A percentile compares a stretch with the other conserved stretches of the same genome.
Conservation (phyloP, 768 basidiomycete genomes). For the Pleurotus platypus region DNA sequence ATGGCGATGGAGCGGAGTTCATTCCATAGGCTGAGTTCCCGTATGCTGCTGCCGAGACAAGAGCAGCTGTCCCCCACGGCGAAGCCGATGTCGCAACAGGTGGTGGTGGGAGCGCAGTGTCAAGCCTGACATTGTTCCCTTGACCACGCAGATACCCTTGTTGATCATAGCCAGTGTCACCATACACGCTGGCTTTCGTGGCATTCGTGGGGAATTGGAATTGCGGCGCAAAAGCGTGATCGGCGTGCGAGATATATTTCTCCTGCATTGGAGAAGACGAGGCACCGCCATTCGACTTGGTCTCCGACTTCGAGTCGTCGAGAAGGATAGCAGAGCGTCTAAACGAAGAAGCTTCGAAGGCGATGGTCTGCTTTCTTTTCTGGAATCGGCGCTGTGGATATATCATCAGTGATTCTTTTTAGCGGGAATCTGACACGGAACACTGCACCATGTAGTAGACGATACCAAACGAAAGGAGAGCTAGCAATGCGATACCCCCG, state of each 20-base stretch:
- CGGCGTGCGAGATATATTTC: background rate
- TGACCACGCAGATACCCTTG: background rate
- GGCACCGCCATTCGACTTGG: background rate
- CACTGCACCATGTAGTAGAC: background rate
- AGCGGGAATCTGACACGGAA: background rate
- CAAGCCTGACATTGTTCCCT: background rate
- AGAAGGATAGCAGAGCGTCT: conserved; percentile 59
- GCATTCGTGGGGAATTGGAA: background rate
- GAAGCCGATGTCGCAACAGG: background rate
- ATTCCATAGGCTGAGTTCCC: background rate
- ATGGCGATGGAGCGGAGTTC: background rate
- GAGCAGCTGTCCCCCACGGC: background rate
- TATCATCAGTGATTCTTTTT: no score
- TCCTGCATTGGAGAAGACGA: background rate
- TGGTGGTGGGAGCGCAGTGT: conserved; percentile 5
- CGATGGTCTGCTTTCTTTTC: conserved; percentile 14
- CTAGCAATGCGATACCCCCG: background rate
- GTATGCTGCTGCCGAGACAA: background rate
- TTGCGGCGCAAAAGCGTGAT: background rate
- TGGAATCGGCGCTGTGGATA: conserved; percentile 44
- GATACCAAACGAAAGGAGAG: background rate
- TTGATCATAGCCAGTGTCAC: background rate
- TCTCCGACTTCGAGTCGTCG: conserved; percentile 35
- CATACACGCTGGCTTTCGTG: background rate
- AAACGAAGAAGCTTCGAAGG: conserved; percentile 46